phyloP scores from a whole-genome alignment of 2,329 filamentous ascomycete genomes.

The Hortaea sp. region DNA sequence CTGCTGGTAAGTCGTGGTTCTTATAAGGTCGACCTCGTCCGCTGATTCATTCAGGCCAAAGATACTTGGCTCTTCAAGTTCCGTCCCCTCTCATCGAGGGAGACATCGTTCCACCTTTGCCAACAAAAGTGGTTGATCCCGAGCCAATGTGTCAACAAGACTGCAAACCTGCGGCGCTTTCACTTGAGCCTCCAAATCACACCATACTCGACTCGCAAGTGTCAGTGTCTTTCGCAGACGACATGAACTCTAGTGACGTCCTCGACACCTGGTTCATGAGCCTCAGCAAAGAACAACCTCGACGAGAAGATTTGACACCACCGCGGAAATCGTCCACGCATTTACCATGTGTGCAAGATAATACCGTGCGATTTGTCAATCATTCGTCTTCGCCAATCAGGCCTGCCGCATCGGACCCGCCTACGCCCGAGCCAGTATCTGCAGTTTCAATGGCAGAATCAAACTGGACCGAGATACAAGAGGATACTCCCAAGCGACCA shows the following conservation, averaged over 20 bases:
- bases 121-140: not conserved
- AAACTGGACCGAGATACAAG: constrained; percentile 13
- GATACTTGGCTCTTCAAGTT: constrained; percentile 17
- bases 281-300: constrained; percentile 12
- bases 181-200: constrained; percentile 4
- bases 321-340: constrained; percentile 5
- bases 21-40: not conserved
- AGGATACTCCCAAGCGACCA: constrained; percentile 14
- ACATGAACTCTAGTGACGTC: constrained; percentile 15
- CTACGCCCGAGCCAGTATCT: constrained; percentile 20
- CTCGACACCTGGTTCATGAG: constrained; percentile 21
- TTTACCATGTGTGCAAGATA: constrained; percentile 2
- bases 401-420: constrained; percentile 22
- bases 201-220: constrained; percentile 23
- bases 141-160: not conserved
- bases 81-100: not conserved
- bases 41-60: constrained; percentile 14
- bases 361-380: constrained; percentile 1
- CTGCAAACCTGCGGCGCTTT: too few species aligned
- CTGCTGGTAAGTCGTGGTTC: constrained; percentile 2
- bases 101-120: not conserved
- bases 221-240: constrained; percentile 24
- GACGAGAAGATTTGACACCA: constrained; percentile 3
- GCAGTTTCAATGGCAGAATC: constrained; percentile 17
- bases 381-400: constrained; percentile 12